These are phyloP conservation scores for Solanum peruvianum DNA, from an alignment of 257 asterid genomes.

Conservation along the genomic window DNA sequence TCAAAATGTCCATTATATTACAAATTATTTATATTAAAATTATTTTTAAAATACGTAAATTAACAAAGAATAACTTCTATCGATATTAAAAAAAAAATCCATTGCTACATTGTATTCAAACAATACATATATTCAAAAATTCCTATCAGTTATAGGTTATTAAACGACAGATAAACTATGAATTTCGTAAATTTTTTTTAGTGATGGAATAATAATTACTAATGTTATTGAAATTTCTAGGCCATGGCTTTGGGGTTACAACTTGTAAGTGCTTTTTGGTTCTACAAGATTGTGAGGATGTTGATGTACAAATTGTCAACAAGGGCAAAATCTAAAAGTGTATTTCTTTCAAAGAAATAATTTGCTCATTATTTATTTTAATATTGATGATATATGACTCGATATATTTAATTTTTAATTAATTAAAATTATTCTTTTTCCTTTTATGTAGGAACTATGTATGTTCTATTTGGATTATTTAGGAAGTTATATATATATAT, in stretches of 20 bases:
- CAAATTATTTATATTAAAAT: neutral
- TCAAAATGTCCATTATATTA: neutral
- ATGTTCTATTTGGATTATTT: neutral
- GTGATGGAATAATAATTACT: neutral
- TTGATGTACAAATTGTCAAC: conserved; percentile 43
- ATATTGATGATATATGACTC: rapidly evolving
- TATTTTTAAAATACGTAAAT: neutral
- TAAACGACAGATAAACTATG: neutral
- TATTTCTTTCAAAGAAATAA: conserved; percentile 1
- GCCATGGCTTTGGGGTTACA: conserved; percentile 85
- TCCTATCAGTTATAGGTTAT: neutral
- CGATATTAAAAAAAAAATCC: neutral
- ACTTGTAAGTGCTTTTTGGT: conserved; percentile 80
- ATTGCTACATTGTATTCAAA: neutral
- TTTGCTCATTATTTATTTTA: neutral
- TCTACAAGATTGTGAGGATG: conserved; percentile 80
- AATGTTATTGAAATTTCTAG: conserved; percentile 16
- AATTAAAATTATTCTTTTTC: neutral
- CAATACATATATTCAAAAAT: rapidly evolving
- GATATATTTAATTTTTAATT: neutral
- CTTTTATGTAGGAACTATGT: neutral
- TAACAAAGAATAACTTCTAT: neutral
- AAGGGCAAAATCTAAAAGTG: conserved; percentile 24
- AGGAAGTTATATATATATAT: rapidly evolving
- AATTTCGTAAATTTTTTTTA: neutral